A percentile compares a stretch with the other conserved stretches of the same genome.
These are phyloP conservation scores for Eutypella sp. DNA, from an alignment of 2,329 filamentous ascomycete species.

Conservation along the genomic window DNA sequence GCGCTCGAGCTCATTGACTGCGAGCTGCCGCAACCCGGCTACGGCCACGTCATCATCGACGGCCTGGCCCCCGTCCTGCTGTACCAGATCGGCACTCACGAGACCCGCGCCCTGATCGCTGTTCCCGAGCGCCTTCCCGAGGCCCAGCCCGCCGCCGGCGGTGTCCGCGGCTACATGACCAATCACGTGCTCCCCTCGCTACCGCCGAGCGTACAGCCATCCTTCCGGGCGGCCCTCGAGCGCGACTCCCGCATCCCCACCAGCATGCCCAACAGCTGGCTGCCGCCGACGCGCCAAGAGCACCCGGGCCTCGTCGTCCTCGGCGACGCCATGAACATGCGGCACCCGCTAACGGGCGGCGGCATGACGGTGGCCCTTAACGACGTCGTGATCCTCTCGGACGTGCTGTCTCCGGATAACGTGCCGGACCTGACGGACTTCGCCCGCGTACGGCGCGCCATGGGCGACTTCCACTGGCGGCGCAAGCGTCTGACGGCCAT, in stretches of 20 bases:
- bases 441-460: constrained; percentile 58
- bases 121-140: constrained; percentile 73
- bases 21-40: constrained; percentile 65
- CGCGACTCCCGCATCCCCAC: constrained; percentile 59
- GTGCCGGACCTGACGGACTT: constrained; percentile 68
- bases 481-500: constrained; percentile 79
- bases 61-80: constrained; percentile 74
- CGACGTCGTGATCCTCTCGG: constrained; percentile 74
- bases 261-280: constrained; percentile 94
- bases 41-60: constrained; percentile 85
- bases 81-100: constrained; percentile 94
- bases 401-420: constrained; percentile 63
- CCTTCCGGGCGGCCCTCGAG: constrained; percentile 71
- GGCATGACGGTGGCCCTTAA: constrained; percentile 98
- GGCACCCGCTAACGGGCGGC: constrained; percentile 93
- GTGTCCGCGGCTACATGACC: constrained; percentile 77
- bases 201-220: constrained; percentile 65
- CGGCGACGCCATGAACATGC: constrained; percentile 97
- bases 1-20: constrained; percentile 89
- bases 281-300: constrained; percentile 70
- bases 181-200: constrained; percentile 76
- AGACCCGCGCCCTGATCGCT: constrained; percentile 87
- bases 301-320: constrained; percentile 72
- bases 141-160: constrained; percentile 69
- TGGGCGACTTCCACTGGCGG: constrained; percentile 78